Base-by-base conservation (phyloP, 371 early-diverging fungal genomes). In the Rhizopus stolonifer region DNA sequence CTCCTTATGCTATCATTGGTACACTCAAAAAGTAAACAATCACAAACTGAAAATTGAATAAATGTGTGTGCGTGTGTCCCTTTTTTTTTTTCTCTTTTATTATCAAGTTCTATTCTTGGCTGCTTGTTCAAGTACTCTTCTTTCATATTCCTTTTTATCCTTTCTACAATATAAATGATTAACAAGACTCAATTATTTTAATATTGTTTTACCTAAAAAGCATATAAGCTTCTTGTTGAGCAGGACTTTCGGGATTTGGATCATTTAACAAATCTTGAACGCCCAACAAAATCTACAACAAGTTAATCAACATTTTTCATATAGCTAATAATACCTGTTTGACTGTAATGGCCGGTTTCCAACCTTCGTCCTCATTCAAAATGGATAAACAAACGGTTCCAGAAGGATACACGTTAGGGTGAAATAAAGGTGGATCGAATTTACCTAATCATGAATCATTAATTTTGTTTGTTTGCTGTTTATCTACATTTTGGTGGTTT, bases 371-470 rank as follows among this genome's bases (percentile, higher is more conserved):
- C 55, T 93, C 96, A 58, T 95, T 93, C 52, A 99, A 67, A 60
- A 99, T 99, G n/a, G 96, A 96, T 36, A 99, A 76, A 58, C 99
- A 99, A 9, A 99, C 94, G 0, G 98, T 98, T 31, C 99, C 99
- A 13, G 94, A 95, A 11, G 96, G 95, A 70, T 98, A 99, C 17
- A 99, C 91, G 67, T 99, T 99, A 8, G 99, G 99, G 70, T 99
- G 99, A 76, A 95, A 99, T 43, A 99, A 79, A n/a, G 91, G 85
- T 9, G 95, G 92, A 1, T 79, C 79, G 58, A 96, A 96, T 77
- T 88, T 85, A 66, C 85, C 84, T 85, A 69, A 9, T 43, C 17
- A 22, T n/a, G n/a, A n/a, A n/a, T n/a, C n/a, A n/a, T n/a, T n/a
- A n/a, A n/a, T n/a, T n/a, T n/a, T n/a, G n/a, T n/a, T n/a, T n/a